These are phyloP conservation scores for thale cress (Arabidopsis thaliana) DNA, from an alignment of 345 rosid species.

Conservation along the genomic window DNA sequence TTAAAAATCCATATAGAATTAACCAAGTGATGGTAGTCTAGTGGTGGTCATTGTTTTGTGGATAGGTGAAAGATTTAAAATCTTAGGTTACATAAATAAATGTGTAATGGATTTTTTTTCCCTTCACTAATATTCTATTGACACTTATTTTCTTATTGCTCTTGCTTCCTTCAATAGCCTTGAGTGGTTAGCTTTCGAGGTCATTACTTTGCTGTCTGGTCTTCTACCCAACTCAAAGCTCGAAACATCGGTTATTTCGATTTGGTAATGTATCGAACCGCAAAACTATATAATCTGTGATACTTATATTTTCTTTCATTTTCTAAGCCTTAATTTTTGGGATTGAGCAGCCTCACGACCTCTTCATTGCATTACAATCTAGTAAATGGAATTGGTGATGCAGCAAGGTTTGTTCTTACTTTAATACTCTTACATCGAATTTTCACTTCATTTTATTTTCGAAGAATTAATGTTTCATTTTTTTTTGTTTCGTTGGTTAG, in stretches of 20 bases:
- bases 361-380: conserved; percentile 44
- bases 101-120: not conserved
- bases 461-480: not conserved
- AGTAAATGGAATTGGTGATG: conserved; percentile 45
- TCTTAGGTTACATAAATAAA: too few species aligned
- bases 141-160: not conserved
- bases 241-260: conserved; percentile 64
- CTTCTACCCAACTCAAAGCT: conserved; percentile 62
- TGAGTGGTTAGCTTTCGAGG: conserved; percentile 74
- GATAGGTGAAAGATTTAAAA: too few species aligned
- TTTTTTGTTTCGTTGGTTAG: conserved; percentile 17
- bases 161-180: conserved; percentile 46
- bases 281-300: not conserved
- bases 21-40: not conserved
- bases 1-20: not conserved
- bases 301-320: not conserved
- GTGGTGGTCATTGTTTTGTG: too few species aligned
- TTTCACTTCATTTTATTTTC: not conserved
- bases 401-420: conserved; percentile 41
- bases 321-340: conserved; percentile 9
- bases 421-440: not conserved
- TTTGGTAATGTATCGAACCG: conserved; percentile 49
- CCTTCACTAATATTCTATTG: not conserved
- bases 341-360: conserved; percentile 42
- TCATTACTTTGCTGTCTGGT: conserved; percentile 62